phyloP scores from a whole-genome alignment of 352 stramenopile genomes.

The Globisporangium spiculum region DNA sequence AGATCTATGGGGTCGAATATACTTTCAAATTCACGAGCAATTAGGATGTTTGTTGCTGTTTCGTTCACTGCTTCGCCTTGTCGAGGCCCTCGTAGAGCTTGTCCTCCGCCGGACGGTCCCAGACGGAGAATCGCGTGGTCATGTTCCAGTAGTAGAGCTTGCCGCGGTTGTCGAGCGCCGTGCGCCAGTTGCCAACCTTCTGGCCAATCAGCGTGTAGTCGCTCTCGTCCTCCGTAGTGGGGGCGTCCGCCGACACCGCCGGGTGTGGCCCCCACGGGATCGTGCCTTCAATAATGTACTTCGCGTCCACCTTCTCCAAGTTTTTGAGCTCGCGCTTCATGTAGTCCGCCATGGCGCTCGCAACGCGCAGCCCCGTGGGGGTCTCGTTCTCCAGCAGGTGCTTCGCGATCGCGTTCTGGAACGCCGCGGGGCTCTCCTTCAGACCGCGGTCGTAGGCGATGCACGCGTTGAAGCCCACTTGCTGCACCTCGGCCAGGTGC shows the following conservation, averaged over 20 bases:
- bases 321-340: conserved; percentile 82
- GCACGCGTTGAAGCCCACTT: conserved; percentile 93
- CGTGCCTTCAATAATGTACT: conserved; percentile 68
- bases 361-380: conserved; percentile 47
- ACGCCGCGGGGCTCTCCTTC: conserved; percentile 47
- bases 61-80: conserved; percentile 6
- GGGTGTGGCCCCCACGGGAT: conserved; percentile 66
- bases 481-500: conserved; percentile 94
- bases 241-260: conserved; percentile 5
- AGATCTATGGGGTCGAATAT: conserved; percentile 8
- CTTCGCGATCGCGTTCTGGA: conserved; percentile 66
- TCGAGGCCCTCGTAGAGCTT: conserved; percentile 51
- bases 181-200: conserved; percentile 81
- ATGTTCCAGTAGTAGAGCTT: conserved; percentile 90
- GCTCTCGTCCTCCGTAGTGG: conserved; percentile 30
- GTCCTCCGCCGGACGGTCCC: conserved; percentile 63
- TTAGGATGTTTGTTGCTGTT: neutral
- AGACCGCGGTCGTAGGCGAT: conserved; percentile 93
- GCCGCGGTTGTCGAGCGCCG: conserved; percentile 79
- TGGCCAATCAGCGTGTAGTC: conserved; percentile 81
- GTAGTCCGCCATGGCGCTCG: conserved; percentile 59
- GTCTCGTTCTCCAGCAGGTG: conserved; percentile 77
- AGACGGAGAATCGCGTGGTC: conserved; percentile 77
- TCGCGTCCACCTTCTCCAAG: conserved; percentile 69
- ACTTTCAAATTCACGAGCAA: conserved; percentile 15